These are phyloP conservation scores for Cruciata laevipes DNA, from an alignment of 257 asterid genomes.

Conservation along the genomic window DNA sequence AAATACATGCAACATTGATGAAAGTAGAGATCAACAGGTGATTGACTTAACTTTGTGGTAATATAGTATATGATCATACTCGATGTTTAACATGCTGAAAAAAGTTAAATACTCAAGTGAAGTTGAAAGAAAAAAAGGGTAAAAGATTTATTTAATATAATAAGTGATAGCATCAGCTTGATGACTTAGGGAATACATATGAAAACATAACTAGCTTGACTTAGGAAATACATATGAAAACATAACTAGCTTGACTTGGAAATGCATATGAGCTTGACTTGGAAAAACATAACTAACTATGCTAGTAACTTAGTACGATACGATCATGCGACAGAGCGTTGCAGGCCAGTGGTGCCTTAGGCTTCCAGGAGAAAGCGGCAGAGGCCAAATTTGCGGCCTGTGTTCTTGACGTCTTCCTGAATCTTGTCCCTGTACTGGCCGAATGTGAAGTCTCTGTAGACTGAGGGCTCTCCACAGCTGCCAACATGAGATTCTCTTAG, in stretches of 20 bases:
- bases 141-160: background rate
- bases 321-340: too few relatives aligned
- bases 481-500: constrained; percentile 40
- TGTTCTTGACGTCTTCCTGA: constrained; percentile 50
- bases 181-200: too few relatives aligned
- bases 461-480: constrained; percentile 43
- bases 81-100: too few relatives aligned
- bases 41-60: too few relatives aligned
- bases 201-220: too few relatives aligned
- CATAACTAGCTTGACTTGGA: too few relatives aligned
- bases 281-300: background rate
- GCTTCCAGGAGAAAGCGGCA: constrained; percentile 28
- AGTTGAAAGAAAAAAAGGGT: background rate
- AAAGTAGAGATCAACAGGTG: too few relatives aligned
- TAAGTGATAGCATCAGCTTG: background rate
- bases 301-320: background rate
- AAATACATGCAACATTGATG: background rate
- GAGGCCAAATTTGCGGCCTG: constrained; percentile 64
- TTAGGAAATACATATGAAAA: too few relatives aligned
- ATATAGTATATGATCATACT: too few relatives aligned
- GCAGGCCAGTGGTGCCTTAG: too few relatives aligned
- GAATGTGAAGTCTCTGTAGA: constrained; percentile 45
- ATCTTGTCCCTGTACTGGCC: constrained; percentile 46
- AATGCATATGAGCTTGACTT: too few relatives aligned
- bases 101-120: background rate